These are phyloP conservation scores for Aspergillus diversus DNA, from an alignment of 495 filamentous ascomycete species.

Conservation along the genomic window DNA sequence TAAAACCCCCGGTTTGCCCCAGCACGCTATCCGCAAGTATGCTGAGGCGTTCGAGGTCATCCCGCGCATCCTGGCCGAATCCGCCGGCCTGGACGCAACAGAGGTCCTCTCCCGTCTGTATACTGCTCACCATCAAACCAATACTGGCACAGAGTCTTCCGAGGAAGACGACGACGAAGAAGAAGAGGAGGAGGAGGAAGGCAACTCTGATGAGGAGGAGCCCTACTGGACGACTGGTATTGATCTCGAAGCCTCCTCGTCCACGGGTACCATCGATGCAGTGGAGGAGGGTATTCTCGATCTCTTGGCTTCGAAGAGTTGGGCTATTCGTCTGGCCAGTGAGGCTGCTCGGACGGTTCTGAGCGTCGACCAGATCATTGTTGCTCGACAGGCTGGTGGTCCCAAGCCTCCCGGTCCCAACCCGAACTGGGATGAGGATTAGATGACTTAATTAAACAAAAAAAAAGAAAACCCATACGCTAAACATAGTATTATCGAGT, in stretches of 20 bases:
- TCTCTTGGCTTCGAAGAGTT: constrained; percentile 85
- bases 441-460: constrained; percentile 33
- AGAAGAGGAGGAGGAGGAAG: constrained; percentile 39
- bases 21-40: constrained; percentile 96
- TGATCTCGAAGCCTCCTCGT: constrained; percentile 85
- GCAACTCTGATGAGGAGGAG: constrained; percentile 55
- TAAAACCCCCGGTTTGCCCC: constrained; percentile 86
- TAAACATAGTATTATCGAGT: background rate
- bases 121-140: constrained; percentile 77
- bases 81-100: constrained; percentile 92
- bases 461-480: background rate
- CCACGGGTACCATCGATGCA: constrained; percentile 81
- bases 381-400: constrained; percentile 94
- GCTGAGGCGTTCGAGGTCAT: constrained; percentile 98
- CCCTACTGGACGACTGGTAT: constrained; percentile 89
- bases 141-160: constrained; percentile 30
- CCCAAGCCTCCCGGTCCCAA: constrained; percentile 95
- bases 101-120: constrained; percentile 91
- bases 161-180: constrained; percentile 39
- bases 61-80: constrained; percentile 89
- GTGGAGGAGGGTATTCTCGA: constrained; percentile 91
- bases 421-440: constrained; percentile 98
- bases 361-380: constrained; percentile 98
- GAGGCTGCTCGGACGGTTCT: constrained; percentile 93
- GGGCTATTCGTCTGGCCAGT: constrained; percentile 95